Percentiles rank a stretch among this genome's conserved stretches.
Conservation (phyloP, 1,284 basidiomycete genomes). For the Clitocybe nebularis region DNA sequence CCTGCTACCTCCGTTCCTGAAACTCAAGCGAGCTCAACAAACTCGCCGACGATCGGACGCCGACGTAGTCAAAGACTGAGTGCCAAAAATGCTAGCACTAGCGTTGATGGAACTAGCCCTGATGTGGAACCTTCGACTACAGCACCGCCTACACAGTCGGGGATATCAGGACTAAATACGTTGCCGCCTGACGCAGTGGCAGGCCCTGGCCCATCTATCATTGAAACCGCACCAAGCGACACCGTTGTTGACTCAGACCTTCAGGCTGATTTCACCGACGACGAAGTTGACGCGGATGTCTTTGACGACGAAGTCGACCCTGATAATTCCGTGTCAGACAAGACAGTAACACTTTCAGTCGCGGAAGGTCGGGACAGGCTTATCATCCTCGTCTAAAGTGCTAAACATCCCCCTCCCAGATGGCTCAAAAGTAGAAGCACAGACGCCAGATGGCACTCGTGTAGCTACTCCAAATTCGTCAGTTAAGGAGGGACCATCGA, state of each 20-base stretch:
- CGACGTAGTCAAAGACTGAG: conserved; percentile 83
- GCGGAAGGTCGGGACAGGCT: conserved; percentile 73
- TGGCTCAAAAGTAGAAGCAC: conserved; percentile 88
- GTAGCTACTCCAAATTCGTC: conserved; percentile 80
- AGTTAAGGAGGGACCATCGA: conserved; percentile 31
- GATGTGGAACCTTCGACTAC: conserved; percentile 10
- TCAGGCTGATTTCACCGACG: conserved; percentile 71
- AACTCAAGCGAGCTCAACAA: conserved; percentile 24
- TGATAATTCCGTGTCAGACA: conserved; percentile 65
- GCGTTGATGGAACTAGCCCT: conserved; percentile 10
- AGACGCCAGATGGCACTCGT: conserved; percentile 94
- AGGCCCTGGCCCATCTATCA: conserved; percentile 21
- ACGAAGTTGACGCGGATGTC: conserved; percentile 79
- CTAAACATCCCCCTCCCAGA: conserved; percentile 50
- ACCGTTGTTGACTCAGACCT: conserved; percentile 61
- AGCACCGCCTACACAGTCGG: conserved; percentile 12
- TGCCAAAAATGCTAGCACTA: conserved; percentile 50
- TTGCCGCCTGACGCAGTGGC: conserved; percentile 23
- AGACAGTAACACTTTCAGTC: conserved; percentile 83
- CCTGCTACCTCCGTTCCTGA: conserved; percentile 29
- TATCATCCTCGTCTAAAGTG: no score
- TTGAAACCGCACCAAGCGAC: conserved; percentile 44
- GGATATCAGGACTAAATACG: conserved; percentile 9
- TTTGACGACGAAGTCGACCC: conserved; percentile 72
- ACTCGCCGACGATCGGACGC: conserved; percentile 41